Conservation (phyloP, 495 filamentous ascomycete species). For the Penicillium daleae region DNA sequence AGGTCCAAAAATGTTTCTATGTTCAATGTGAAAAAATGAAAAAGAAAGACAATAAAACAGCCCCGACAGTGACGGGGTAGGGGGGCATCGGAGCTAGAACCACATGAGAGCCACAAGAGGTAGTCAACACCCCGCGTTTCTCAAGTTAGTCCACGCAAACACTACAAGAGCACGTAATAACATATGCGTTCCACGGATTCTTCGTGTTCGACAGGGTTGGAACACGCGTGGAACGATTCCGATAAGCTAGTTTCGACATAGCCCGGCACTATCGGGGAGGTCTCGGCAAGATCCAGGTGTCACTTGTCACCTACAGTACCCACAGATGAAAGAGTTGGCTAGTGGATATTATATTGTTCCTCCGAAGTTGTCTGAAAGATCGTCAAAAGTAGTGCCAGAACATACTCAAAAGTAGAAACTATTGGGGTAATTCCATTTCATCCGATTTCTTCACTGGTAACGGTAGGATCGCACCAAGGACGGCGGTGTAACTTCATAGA, state of each 20-base stretch:
- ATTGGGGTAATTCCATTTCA: background rate
- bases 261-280: background rate
- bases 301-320: background rate
- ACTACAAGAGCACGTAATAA: background rate
- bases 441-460: background rate
- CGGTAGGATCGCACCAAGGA: background rate
- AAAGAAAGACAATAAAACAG: no score
- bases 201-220: no score
- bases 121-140: no score
- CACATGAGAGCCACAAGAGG: no score
- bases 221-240: background rate
- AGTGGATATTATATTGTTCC: background rate
- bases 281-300: background rate
- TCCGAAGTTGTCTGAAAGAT: background rate
- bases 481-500: background rate
- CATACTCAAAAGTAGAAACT: background rate
- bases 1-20: no score
- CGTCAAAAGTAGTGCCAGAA: background rate
- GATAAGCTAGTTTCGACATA: background rate
- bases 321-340: background rate
- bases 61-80: no score
- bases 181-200: background rate
- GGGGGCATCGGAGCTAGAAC: no score
- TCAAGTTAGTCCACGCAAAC: no score
- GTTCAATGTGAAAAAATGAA: no score